phyloP scores from a whole-genome alignment of 2,329 filamentous ascomycete species.

The Xylariaceae sp. region DNA sequence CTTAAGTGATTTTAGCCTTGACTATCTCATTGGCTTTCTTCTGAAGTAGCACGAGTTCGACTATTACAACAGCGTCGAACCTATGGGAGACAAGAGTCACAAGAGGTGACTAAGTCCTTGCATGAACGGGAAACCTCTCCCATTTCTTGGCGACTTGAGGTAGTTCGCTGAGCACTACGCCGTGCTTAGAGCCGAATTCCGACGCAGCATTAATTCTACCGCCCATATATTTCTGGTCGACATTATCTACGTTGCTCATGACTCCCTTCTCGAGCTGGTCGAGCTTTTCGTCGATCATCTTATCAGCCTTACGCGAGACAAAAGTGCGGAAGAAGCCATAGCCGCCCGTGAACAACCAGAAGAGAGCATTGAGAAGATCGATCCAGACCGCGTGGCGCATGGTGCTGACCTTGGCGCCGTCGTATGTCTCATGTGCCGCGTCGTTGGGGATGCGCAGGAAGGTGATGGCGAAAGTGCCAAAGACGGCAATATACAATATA shows the following conservation, averaged over 20 bases:
- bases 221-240: background rate
- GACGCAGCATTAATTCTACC: constrained; percentile 2
- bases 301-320: constrained; percentile 19
- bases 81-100: no score
- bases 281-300: constrained; percentile 15
- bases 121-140: no score
- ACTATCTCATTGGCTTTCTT: no score
- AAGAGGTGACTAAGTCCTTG: no score
- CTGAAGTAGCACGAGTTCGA: no score
- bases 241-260: constrained; percentile 7
- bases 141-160: no score
- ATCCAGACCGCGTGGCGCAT: constrained; percentile 75
- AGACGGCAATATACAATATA: constrained; percentile 59
- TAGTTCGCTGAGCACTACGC: no score
- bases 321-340: constrained; percentile 42
- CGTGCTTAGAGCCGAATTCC: constrained; percentile 2
- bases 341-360: constrained; percentile 55
- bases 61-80: no score
- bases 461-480: constrained; percentile 69
- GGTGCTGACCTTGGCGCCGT: constrained; percentile 37
- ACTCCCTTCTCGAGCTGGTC: constrained; percentile 15
- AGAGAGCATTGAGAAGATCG: constrained; percentile 61
- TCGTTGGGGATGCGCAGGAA: constrained; percentile 58
- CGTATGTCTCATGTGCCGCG: constrained; percentile 32
- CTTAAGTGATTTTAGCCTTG: no score